A percentile compares a stretch with the other conserved stretches of the same genome.
Evolutionary conservation across 192 early-diverging fungal genomes (phyloP).

Genomic region (Backusella westeae): DNA sequence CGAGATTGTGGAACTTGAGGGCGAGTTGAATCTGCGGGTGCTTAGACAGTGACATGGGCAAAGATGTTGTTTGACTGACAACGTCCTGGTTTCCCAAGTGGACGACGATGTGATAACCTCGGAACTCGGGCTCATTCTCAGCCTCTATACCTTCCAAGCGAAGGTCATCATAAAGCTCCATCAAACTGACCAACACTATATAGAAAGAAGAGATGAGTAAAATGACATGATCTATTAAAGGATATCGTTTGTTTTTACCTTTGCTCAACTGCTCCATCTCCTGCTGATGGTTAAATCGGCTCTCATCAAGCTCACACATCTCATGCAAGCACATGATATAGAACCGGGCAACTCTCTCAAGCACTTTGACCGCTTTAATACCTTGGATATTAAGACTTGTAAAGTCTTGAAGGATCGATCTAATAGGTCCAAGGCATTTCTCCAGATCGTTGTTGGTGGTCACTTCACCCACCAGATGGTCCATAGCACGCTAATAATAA

Average conservation of each 20-base stretch:
- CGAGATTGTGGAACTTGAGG: too few species aligned
- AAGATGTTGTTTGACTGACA: constrained; percentile 56
- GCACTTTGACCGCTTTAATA: constrained; percentile 59
- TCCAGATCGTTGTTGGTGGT: constrained; percentile 55
- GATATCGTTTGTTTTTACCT: constrained; percentile 41
- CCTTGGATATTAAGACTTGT: constrained; percentile 81
- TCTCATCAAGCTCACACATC: constrained; percentile 61
- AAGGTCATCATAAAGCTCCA: constrained; percentile 85
- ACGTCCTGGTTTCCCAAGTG: constrained; percentile 74
- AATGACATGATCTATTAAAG: not conserved
- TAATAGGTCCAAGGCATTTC: constrained; percentile 75
- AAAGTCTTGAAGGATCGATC: constrained; percentile 86
- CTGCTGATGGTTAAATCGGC: constrained; percentile 67
- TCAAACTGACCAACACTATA: constrained; percentile 73
- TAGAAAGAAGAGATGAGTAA: too few species aligned
- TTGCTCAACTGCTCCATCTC: constrained; percentile 89
- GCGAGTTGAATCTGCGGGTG: too few species aligned
- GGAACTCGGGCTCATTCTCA: constrained; percentile 88
- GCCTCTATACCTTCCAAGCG: constrained; percentile 45
- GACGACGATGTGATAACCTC: constrained; percentile 81
- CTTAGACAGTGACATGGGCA: constrained; percentile 56
- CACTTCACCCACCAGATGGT: constrained; percentile 60
- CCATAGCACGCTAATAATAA: constrained; percentile 48
- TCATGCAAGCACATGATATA: constrained; percentile 79
- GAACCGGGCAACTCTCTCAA: constrained; percentile 86